Evolutionary conservation across 306 rosid genomes (phyloP).

Genomic region (Corylus avellana): DNA sequence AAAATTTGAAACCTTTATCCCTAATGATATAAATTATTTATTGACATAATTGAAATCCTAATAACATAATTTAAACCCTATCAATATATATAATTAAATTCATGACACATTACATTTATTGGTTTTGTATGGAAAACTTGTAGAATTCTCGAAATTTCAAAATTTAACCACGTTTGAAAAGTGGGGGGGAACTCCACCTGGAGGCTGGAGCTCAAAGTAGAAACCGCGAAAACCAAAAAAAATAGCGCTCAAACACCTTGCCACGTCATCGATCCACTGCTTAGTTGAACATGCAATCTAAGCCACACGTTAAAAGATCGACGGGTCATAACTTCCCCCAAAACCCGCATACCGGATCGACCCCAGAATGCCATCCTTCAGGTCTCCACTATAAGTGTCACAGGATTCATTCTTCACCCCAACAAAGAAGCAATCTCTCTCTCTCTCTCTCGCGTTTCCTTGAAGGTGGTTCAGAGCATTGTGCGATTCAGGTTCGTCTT

Average conservation of each 20-base stretch:
- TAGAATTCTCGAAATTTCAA: too few species aligned
- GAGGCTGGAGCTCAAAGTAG: background rate
- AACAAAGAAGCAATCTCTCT: background rate
- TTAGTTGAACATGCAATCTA: background rate
- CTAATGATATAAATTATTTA: too few species aligned
- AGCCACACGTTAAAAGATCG: background rate
- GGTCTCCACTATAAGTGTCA: background rate
- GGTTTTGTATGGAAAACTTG: too few species aligned
- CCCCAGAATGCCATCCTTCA: background rate
- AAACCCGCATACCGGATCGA: background rate
- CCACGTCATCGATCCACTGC: constrained; percentile 37
- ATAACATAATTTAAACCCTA: too few species aligned
- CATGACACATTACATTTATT: too few species aligned
- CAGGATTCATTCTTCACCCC: background rate
- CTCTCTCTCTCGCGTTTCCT: too few species aligned
- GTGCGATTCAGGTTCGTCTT: background rate
- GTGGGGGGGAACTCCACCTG: background rate
- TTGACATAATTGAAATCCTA: too few species aligned
- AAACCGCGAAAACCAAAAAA: background rate
- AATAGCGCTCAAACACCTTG: background rate
- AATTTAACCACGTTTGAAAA: background rate
- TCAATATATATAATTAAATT: too few species aligned
- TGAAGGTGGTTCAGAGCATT: background rate
- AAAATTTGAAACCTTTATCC: too few species aligned
- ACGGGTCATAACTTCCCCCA: background rate